A percentile compares a stretch with the other conserved stretches of the same genome.
Evolutionary conservation across 2,329 filamentous ascomycete species (phyloP).

Genomic region (Aspergillus pseudoterreus): DNA sequence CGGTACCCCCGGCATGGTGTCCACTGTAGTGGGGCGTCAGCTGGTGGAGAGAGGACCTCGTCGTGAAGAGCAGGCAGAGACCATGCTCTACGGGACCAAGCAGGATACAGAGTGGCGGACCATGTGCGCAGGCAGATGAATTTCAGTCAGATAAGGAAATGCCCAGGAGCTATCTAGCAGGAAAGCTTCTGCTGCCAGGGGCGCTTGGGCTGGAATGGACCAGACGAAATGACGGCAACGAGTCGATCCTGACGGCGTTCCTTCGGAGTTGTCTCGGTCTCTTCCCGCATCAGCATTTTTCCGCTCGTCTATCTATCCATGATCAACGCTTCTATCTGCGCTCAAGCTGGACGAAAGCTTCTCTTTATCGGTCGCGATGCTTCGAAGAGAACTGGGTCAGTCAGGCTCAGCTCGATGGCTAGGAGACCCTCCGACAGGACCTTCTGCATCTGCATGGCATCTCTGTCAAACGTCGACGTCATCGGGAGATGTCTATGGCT

Average conservation of each 20-base stretch:
- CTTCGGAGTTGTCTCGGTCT: background rate
- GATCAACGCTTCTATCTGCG: too few species aligned
- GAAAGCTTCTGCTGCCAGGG: background rate
- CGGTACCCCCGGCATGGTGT: conserved; percentile 36
- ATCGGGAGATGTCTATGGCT: background rate
- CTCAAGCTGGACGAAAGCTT: too few species aligned
- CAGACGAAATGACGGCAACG: background rate
- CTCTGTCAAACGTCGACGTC: background rate
- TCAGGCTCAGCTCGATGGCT: background rate
- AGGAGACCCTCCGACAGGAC: background rate
- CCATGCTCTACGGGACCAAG: background rate
- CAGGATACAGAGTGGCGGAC: background rate
- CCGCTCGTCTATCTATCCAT: background rate
- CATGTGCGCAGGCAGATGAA: background rate
- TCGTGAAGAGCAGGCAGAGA: background rate
- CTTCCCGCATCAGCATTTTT: background rate
- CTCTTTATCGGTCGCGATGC: background rate
- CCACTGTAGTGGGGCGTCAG: conserved; percentile 3
- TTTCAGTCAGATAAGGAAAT: background rate
- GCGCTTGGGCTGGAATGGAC: background rate
- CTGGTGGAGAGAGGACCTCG: conserved; percentile 1
- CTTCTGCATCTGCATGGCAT: background rate
- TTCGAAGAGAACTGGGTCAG: background rate
- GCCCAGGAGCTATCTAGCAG: background rate
- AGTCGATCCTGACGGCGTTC: background rate